phyloP scores from a whole-genome alignment of 108 stramenopile species.

The Aureococcus anophagefferens region DNA sequence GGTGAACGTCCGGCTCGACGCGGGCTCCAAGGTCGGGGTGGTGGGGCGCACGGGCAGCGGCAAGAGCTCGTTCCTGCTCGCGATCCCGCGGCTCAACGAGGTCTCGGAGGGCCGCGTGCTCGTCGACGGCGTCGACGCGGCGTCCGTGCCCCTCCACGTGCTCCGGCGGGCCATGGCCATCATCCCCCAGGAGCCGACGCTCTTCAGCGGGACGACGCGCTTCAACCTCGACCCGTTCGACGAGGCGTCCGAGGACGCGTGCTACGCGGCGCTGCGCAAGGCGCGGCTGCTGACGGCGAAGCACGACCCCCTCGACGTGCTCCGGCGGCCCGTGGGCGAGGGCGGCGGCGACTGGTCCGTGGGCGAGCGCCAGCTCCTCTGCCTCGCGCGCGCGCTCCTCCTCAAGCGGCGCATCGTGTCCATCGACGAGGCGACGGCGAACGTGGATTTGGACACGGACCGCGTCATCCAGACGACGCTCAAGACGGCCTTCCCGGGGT shows the following conservation, averaged over 20 bases:
- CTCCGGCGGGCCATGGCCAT: constrained; percentile 46
- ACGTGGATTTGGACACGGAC: constrained; percentile 18
- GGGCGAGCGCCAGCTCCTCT: too few relatives aligned
- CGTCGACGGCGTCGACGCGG: background rate
- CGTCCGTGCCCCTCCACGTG: constrained; percentile 9
- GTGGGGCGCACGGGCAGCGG: constrained; percentile 10
- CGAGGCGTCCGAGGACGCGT: too few relatives aligned
- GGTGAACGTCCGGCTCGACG: constrained; percentile 37
- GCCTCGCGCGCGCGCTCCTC: constrained; percentile 33
- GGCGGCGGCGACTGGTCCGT: too few relatives aligned
- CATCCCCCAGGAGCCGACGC: constrained; percentile 33
- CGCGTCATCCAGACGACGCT: background rate
- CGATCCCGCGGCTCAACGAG: background rate
- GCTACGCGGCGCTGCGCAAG: too few relatives aligned
- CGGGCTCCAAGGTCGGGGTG: constrained; percentile 24
- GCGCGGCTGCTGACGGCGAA: constrained; percentile 57
- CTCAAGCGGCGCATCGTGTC: constrained; percentile 7
- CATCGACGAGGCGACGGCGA: constrained; percentile 38
- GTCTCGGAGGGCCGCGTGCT: background rate
- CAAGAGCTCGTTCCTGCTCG: too few relatives aligned
- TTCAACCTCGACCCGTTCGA: constrained; percentile 33
- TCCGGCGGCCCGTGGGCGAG: too few relatives aligned
- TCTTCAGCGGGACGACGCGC: constrained; percentile 27
- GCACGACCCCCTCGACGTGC: too few relatives aligned
- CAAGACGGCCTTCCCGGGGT: background rate